These are phyloP conservation scores for Penicillium janthinellum DNA, from an alignment of 2,329 filamentous ascomycete species.

Conservation along the genomic window DNA sequence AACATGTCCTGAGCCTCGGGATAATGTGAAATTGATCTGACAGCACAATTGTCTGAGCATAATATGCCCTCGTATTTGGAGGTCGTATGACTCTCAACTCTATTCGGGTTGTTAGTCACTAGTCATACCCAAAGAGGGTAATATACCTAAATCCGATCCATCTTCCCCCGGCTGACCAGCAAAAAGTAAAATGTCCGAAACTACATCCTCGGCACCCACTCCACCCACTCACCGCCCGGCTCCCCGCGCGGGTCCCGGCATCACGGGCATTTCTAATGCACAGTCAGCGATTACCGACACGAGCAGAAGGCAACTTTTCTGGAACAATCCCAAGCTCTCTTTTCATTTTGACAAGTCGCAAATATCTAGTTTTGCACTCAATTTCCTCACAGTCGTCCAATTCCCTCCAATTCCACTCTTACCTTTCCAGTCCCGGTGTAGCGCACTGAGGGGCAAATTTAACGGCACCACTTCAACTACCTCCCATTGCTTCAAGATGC, in stretches of 20 bases:
- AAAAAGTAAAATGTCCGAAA: neutral
- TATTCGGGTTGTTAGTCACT: no score
- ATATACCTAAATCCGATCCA: neutral
- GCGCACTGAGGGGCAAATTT: conserved; percentile 30
- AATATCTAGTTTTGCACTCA: neutral
- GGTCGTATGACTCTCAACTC: no score
- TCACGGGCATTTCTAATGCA: conserved; percentile 30
- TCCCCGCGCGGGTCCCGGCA: conserved; percentile 19
- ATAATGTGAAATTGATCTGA: neutral
- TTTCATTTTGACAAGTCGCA: neutral
- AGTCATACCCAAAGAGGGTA: neutral
- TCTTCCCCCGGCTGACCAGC: neutral
- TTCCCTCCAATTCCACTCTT: neutral
- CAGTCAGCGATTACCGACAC: conserved; percentile 25
- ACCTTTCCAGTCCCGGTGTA: conserved; percentile 15
- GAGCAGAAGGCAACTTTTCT: conserved; percentile 10
- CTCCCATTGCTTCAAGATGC: conserved; percentile 30
- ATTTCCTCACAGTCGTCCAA: neutral
- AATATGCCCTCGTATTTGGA: neutral
- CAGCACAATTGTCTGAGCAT: neutral
- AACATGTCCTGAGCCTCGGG: neutral
- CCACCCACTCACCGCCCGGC: conserved; percentile 21
- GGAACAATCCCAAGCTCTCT: conserved; percentile 2
- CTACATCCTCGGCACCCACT: neutral
- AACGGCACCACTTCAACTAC: conserved; percentile 1